A percentile compares a stretch with the other conserved stretches of the same genome.
phyloP scores from a whole-genome alignment of 495 filamentous ascomycete species.

The Letharia columbiana region DNA sequence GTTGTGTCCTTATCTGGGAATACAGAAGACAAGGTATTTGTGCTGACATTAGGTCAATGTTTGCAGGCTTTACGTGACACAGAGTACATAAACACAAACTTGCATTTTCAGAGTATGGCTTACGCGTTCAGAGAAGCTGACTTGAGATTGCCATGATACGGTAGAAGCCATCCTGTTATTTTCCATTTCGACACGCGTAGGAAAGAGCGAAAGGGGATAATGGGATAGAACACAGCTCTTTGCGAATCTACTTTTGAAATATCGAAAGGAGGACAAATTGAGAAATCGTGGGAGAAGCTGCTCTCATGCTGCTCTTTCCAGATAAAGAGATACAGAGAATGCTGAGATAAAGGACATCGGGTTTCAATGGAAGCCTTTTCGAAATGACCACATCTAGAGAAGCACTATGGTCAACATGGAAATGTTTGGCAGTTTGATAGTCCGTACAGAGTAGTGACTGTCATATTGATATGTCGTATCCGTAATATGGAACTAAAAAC shows the following conservation, averaged over 20 bases:
- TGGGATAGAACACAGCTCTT: background rate
- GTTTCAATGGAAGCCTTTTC: background rate
- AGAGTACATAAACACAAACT: constrained; percentile 20
- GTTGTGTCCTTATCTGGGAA: constrained; percentile 14
- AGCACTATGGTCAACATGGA: background rate
- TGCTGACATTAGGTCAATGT: constrained; percentile 30
- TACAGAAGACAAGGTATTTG: constrained; percentile 36
- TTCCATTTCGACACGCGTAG: background rate
- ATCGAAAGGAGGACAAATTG: background rate
- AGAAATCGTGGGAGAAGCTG: background rate
- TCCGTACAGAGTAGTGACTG: background rate
- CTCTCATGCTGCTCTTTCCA: background rate
- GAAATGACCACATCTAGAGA: background rate
- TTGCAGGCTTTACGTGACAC: background rate
- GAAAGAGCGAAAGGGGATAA: background rate
- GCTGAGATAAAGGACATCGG: background rate
- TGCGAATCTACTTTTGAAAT: background rate
- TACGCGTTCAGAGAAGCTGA: constrained; percentile 48
- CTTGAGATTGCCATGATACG: constrained; percentile 30
- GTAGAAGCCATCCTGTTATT: constrained; percentile 7
- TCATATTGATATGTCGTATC: background rate
- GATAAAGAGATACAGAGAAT: background rate
- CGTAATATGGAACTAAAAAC: background rate
- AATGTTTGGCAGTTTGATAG: background rate
- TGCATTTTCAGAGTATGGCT: constrained; percentile 38